Evolutionary conservation across 129 eudicot genomes (phyloP), one percentile per base, ranked within the genome.

Genomic region (Escallonia rubra): DNA sequence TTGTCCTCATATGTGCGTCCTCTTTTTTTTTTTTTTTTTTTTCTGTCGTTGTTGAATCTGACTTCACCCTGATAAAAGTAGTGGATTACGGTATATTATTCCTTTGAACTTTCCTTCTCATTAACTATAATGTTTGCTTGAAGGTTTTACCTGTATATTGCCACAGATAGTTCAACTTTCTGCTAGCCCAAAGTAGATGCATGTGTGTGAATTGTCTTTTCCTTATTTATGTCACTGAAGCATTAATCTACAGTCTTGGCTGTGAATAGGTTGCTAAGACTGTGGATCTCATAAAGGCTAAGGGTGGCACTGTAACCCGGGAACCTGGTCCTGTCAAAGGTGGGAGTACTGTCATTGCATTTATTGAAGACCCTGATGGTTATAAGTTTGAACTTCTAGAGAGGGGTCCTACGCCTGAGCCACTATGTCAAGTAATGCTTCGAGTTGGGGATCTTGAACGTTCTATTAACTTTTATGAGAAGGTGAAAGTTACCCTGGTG

Each of bases 291-390:
- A 72, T 94, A 71, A 89, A 86, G 76, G 99, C 97, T 3, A 94
- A 94, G 82, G 97, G 99, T 78, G 99, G 99, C 47, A 94, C 72
- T 46, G 96, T 94, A 51, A 86, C 97, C 14, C 75, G 96, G 49
- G 99, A 94, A 81, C 93, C 99, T 47, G 99, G 99, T 60, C 97
- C 99, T 2, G 99, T 89, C 43, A 94, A 94, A 77, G 99, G 96
- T 51, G 99, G 99, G 38, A 87, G 77, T 15, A 80, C 96, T 11
- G 74, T 94, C 48, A 94, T 89, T 76, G 99, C 99, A 44, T 89
- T 94, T 74, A 59, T 94, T 45, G 97, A 94, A 81, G 99, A 94
- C 85, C 99, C 99, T 12, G 99, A 94, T 73, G 99, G 99, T 68
- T 94, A 94, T 68, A 89, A 89, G 64, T 94, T 94, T 82, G 99